Percentiles rank a stretch among this genome's conserved stretches.
phyloP scores from a whole-genome alignment of 2,329 filamentous ascomycete genomes.

The Diaporthe caulivora region DNA sequence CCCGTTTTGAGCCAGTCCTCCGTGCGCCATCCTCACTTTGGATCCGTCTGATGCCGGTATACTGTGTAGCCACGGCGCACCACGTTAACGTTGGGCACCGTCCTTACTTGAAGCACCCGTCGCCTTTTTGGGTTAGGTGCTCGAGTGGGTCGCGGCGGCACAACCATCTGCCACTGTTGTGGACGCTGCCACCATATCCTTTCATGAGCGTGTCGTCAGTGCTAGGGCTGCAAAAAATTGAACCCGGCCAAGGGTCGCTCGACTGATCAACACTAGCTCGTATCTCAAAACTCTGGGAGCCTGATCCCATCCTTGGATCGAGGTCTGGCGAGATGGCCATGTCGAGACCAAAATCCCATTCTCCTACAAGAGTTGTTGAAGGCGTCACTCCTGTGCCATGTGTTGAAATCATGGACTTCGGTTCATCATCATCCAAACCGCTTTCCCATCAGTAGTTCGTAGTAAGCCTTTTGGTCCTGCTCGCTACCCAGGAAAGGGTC shows the following conservation, averaged over 20 bases:
- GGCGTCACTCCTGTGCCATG: background rate
- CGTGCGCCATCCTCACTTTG: background rate
- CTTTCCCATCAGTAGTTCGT: constrained; percentile 53
- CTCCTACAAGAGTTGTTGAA: background rate
- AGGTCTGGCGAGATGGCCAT: background rate
- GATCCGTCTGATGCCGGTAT: background rate
- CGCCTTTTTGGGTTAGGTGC: background rate
- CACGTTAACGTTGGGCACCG: background rate
- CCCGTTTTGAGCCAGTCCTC: background rate
- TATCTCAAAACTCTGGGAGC: background rate
- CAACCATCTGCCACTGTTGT: background rate
- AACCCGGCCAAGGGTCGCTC: background rate
- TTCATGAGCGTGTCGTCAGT: background rate
- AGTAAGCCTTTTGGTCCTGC: constrained; percentile 53
- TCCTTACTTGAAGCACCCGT: background rate
- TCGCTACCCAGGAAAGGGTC: constrained; percentile 43
- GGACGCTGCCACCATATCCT: background rate
- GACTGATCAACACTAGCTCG: background rate
- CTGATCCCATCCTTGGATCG: background rate
- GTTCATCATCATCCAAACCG: constrained; percentile 36
- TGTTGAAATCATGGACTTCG: background rate
- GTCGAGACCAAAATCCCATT: background rate
- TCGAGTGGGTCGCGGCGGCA: background rate
- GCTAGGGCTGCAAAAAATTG: background rate
- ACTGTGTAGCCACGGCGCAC: background rate